These are phyloP conservation scores for Globisporangium apiculatum DNA, from an alignment of 352 stramenopile species.

Conservation along the genomic window DNA sequence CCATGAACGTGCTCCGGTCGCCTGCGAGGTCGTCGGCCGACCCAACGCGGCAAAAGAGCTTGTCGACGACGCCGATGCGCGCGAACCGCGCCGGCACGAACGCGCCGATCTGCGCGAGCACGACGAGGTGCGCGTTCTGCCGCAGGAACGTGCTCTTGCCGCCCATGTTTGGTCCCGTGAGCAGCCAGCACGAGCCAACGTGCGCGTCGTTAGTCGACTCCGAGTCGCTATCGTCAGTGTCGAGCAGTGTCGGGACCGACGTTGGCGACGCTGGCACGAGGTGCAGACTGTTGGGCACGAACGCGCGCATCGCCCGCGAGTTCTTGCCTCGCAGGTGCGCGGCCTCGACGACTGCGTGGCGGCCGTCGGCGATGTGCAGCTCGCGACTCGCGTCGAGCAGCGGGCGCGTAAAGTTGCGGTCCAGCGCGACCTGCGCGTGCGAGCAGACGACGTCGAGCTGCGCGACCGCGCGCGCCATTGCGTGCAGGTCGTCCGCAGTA, in stretches of 20 bases:
- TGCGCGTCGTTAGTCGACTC: slow-evolving; percentile 3
- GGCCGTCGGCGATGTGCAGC: slow-evolving; percentile 58
- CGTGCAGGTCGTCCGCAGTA: slow-evolving; percentile 24
- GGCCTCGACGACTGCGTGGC: slow-evolving; percentile 60
- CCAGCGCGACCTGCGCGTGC: slow-evolving; percentile 57
- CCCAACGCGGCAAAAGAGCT: slow-evolving; percentile 77
- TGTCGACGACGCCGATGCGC: slow-evolving; percentile 64
- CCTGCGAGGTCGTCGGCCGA: slow-evolving; percentile 74
- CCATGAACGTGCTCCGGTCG: slow-evolving; percentile 82
- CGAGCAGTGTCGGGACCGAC: background rate
- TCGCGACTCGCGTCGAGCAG: slow-evolving; percentile 43
- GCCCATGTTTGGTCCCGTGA: slow-evolving; percentile 88
- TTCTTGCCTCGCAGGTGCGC: slow-evolving; percentile 49
- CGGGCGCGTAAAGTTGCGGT: slow-evolving; percentile 55
- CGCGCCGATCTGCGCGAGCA: slow-evolving; percentile 76
- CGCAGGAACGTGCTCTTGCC: slow-evolving; percentile 84
- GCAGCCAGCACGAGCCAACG: slow-evolving; percentile 49
- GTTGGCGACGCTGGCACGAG: slow-evolving; percentile 5
- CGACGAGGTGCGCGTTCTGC: slow-evolving; percentile 66
- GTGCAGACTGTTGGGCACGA: slow-evolving; percentile 76
- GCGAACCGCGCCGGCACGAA: slow-evolving; percentile 76
- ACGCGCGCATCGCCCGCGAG: slow-evolving; percentile 39
- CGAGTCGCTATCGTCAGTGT: background rate
- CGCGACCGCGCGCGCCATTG: slow-evolving; percentile 42
- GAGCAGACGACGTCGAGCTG: slow-evolving; percentile 59